These are phyloP conservation scores for Sporothrix phasma DNA, from an alignment of 2,329 filamentous ascomycete species.

Conservation along the genomic window DNA sequence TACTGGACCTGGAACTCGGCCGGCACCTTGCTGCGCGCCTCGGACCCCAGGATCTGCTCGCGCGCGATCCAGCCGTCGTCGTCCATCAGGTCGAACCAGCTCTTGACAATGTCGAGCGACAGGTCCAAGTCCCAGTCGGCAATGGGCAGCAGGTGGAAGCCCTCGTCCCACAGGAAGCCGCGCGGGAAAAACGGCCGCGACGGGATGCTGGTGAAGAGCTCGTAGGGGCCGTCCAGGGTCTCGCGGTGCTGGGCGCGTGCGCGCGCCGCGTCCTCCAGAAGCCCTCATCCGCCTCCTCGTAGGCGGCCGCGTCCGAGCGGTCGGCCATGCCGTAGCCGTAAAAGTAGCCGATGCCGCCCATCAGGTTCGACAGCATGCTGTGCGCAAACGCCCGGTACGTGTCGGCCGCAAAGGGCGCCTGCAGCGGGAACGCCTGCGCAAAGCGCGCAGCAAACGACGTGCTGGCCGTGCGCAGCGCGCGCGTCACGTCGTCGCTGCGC, in stretches of 20 bases:
- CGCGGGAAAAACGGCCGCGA: conserved; percentile 93
- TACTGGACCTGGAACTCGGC: conserved; percentile 90
- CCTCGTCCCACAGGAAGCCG: conserved; percentile 96
- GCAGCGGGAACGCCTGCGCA: conserved; percentile 57
- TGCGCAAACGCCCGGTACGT: conserved; percentile 67
- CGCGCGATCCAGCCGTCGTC: conserved; percentile 95
- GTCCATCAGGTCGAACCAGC: conserved; percentile 94
- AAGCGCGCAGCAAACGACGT: conserved; percentile 68
- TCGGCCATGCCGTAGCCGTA: conserved; percentile 82
- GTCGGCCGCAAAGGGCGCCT: conserved; percentile 62
- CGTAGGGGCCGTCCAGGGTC: conserved; percentile 67
- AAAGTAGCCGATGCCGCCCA: conserved; percentile 94
- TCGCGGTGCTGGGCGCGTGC: conserved; percentile 61
- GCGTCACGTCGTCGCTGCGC: conserved; percentile 54
- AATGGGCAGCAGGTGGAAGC: conserved; percentile 86
- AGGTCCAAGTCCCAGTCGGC: conserved; percentile 92
- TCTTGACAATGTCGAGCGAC: conserved; percentile 76
- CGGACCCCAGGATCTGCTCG: conserved; percentile 85
- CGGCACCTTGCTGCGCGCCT: conserved; percentile 92
- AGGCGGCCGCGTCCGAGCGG: conserved; percentile 81
- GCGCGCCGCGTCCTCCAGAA: conserved; percentile 86
- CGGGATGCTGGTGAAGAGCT: conserved; percentile 84
- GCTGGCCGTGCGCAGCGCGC: conserved; percentile 56
- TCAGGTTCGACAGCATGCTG: conserved; percentile 86
- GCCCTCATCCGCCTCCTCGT: conserved; percentile 87